Evolutionary conservation across 345 rosid species (phyloP).

Genomic region (Pistacia atlantica): DNA sequence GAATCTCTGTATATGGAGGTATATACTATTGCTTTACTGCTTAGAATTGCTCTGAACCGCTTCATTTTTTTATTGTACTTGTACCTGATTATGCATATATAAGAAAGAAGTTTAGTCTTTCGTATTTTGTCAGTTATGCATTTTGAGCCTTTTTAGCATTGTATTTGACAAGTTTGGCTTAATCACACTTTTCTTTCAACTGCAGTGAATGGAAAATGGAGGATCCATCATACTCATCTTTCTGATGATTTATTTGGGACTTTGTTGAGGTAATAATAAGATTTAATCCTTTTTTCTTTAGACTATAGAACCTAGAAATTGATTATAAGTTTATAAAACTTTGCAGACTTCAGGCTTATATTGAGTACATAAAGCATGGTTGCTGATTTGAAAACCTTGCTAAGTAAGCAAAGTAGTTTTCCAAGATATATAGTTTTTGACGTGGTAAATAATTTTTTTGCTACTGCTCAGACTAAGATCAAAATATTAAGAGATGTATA

Average conservation of each 20-base stretch:
- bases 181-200: not conserved
- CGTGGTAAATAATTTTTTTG: not conserved
- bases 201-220: not conserved
- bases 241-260: not conserved
- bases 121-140: not conserved
- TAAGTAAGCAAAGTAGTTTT: constrained; percentile 14
- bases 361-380: not conserved
- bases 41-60: not conserved
- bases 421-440: not conserved
- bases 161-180: not conserved
- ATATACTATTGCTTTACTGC: constrained; percentile 6
- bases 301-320: not conserved
- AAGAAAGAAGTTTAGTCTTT: not conserved
- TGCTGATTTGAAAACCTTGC: not conserved
- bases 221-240: constrained; percentile 7
- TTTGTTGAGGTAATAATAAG: constrained; percentile 6
- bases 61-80: not conserved
- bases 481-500: not conserved
- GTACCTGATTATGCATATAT: not conserved
- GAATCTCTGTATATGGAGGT: constrained; percentile 17
- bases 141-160: not conserved
- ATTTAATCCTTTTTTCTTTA: constrained; percentile 6
- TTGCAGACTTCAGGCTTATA: not conserved
- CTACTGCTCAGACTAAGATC: not conserved
- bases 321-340: not conserved